Base-by-base conservation (phyloP, 1,139 yeast genomes). In the Blastobotrys capitulatus region DNA sequence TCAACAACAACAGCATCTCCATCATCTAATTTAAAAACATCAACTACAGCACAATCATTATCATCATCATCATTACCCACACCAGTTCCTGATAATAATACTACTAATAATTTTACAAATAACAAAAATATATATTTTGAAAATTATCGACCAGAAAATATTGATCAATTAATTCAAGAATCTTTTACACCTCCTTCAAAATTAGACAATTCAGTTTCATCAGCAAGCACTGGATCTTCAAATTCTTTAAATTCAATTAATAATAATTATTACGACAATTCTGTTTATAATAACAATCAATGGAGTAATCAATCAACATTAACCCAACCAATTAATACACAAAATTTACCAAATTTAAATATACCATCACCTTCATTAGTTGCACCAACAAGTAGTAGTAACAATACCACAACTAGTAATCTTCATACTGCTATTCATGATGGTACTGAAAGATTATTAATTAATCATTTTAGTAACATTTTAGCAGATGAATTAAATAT, bases 401-500 rank as follows among this genome's bases (percentile, higher is more conserved):
- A n/a, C 22, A 16, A n/a, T 27, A 10, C 40, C 8, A 26, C 40
- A 26, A 27, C 25, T 37, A 34, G 47, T 22, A 38, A 18, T 18
- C 6, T 47, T 13, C 35, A 26, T n/a, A 38, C 31, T 36, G 47
- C 47, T 4, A 34, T 18, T 10, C 32, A 27, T 16, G 46, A 36
- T 18, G 44, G 47, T 8, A 48, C 47, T 1, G 51, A 48, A 34
- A 13, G 35, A 18, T 39, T 47, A 29, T 48, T 56, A 26, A 35
- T 56, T 22, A 43, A 48, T 31, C 55, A 56, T 44, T 56, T 52
- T 42, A 40, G 45, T 29, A 47, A 52, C 6, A 46, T 47, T 12
- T 49, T 56, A 40, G 48, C 53, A 9, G 52, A 48, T 7, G 54
- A 51, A 38, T 48, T 55, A 34, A 47, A 46, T 18, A 55, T 52